Evolutionary conservation across 1,284 basidiomycete genomes (phyloP).

Genomic region (Apiotrichum veenhuisii): DNA sequence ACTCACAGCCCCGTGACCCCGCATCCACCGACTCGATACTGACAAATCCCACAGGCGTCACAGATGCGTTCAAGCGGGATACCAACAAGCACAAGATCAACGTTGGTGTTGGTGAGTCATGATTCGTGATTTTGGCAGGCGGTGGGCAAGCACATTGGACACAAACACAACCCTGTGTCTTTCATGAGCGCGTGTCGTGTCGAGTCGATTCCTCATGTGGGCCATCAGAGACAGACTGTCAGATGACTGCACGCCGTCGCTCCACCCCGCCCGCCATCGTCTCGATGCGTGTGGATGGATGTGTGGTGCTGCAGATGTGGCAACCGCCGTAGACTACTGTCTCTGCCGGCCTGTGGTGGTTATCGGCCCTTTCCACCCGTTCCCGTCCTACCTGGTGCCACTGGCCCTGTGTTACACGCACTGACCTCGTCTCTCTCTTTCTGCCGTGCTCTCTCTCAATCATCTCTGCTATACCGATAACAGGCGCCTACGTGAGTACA

Average conservation of each 20-base stretch:
- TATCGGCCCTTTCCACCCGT: not conserved
- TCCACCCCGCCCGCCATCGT: not conserved
- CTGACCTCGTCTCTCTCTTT: constrained; percentile 1
- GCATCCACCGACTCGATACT: not conserved
- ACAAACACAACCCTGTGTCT: not conserved
- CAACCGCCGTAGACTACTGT: not conserved
- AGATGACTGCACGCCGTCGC: not conserved
- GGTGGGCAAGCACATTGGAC: not conserved
- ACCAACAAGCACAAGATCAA: constrained; percentile 95
- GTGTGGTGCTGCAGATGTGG: not conserved
- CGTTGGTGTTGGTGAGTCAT: constrained; percentile 71
- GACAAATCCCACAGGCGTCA: constrained; percentile 17
- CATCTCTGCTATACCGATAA: not conserved
- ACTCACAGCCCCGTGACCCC: not conserved
- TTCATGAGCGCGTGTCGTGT: not conserved
- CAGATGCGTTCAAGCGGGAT: constrained; percentile 55
- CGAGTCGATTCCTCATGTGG: too few species aligned
- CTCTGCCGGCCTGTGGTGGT: not conserved
- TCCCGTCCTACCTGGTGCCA: not conserved
- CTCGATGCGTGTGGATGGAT: not conserved
- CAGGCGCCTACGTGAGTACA: constrained; percentile 20
- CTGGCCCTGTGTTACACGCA: not conserved
- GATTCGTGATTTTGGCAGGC: not conserved
- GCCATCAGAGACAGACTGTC: too few species aligned
- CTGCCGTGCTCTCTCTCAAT: not conserved